Evolutionary conservation across 768 basidiomycete species (phyloP).

Genomic region (Albatrellus ellisii): DNA sequence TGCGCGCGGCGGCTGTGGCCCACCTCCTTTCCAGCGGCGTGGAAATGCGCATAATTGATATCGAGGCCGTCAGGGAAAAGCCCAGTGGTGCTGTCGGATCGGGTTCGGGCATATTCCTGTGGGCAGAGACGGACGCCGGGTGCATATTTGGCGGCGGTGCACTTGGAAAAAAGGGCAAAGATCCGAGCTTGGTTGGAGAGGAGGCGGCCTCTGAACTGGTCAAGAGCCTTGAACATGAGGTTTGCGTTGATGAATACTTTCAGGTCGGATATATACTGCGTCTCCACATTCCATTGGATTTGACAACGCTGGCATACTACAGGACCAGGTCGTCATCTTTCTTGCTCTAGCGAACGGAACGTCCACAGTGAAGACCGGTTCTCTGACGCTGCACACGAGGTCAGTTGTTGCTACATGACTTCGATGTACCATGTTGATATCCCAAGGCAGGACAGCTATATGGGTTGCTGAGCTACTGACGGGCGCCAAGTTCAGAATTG

Average conservation of each 20-base stretch:
- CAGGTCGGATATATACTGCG: constrained; percentile 27
- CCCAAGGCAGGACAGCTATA: constrained; percentile 44
- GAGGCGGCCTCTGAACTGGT: constrained; percentile 49
- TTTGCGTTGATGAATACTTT: constrained; percentile 57
- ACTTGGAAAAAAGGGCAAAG: constrained; percentile 37
- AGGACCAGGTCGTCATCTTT: constrained; percentile 73
- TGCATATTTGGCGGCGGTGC: constrained; percentile 61
- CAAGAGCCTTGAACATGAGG: constrained; percentile 44
- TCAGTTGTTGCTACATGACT: constrained; percentile 16
- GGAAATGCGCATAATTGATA: constrained; percentile 12
- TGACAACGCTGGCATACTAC: constrained; percentile 19
- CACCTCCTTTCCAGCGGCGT: constrained; percentile 30
- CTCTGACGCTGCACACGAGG: constrained; percentile 58
- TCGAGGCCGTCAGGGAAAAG: constrained; percentile 18
- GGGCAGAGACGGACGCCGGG: constrained; percentile 60
- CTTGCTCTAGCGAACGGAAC: constrained; percentile 58
- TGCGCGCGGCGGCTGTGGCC: constrained; percentile 40
- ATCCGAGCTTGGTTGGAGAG: constrained; percentile 36
- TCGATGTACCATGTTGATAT: not conserved
- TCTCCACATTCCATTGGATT: not conserved
- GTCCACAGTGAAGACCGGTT: constrained; percentile 43
- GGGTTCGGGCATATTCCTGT: constrained; percentile 61
- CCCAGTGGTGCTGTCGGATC: constrained; percentile 28
- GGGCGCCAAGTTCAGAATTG: constrained; percentile 45
- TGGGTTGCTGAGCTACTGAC: constrained; percentile 61